Evolutionary conservation across 208 protist species (phyloP), one percentile per base, ranked within the genome.

Genomic region (Angomonas deanei): DNA sequence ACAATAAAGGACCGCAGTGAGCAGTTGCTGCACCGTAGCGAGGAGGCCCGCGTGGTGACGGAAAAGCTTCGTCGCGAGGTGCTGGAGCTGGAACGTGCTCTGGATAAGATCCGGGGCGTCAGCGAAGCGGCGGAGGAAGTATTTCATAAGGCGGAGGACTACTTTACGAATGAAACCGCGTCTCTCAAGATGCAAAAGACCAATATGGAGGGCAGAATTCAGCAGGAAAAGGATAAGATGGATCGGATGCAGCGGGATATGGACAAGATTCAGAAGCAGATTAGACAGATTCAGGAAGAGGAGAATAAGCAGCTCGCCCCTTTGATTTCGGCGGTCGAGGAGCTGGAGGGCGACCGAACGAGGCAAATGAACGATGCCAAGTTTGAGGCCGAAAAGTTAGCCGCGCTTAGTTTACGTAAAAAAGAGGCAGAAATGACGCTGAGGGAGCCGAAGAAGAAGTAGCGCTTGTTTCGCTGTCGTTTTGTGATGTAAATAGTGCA

Each of bases 1-100:
- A 86, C 88, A 42, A 85, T 93, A 56, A 85, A 85, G 17, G 89
- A 95, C 70, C 78, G 89, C 28, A 87, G 75, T 38, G 89, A 95
- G 63, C 84, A 95, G 50, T 52, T 95, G 13, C 73, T 95, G 61
- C 85, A 86, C 0, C 78, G 80, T 1, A 90, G 81, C 27, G 89
- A 95, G 61, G 89, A 92, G 74, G 81, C 80, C 1, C 82, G 89
- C 31, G 86, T 92, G 1, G 61, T 88, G 52, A 64, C 72, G 1
- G 85, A 95, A 67, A 89, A 88, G 68, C 48, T 88, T 34, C 79
- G 85, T 3, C 85, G 86, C 27, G 84, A 91, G 33, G 77, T 90
- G 26, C 26, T 72, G 10, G 85, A 92, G 31, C 72, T 95, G 10
- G 84, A 95, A 58, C 81, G 88, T 62, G 70, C 60, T 0, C 46